A percentile compares a stretch with the other conserved stretches of the same genome.
phyloP scores from a whole-genome alignment of 768 basidiomycete species.

The Pisolithus microcarpus region DNA sequence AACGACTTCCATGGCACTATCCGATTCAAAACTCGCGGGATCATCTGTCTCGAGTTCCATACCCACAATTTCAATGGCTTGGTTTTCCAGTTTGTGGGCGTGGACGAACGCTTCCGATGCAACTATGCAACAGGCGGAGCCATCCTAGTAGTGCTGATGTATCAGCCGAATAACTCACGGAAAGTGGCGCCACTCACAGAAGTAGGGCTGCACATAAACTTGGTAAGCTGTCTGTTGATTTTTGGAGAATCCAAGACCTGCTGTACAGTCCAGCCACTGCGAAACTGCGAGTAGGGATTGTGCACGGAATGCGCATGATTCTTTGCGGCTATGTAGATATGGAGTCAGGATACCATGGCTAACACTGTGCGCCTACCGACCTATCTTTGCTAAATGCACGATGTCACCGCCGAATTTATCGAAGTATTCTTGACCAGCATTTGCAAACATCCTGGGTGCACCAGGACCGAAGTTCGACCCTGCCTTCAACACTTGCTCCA shows the following conservation, averaged over 20 bases:
- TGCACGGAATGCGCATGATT: conserved; percentile 77
- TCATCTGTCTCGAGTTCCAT: conserved; percentile 62
- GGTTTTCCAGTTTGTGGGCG: conserved; percentile 66
- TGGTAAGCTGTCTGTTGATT: conserved; percentile 68
- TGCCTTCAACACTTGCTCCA: conserved; percentile 37
- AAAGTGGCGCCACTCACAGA: conserved; percentile 36
- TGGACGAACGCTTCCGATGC: conserved; percentile 77
- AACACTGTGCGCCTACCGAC: conserved; percentile 29
- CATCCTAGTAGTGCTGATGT: conserved; percentile 40
- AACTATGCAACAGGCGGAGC: conserved; percentile 69
- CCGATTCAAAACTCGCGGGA: conserved; percentile 54
- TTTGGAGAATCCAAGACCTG: conserved; percentile 60
- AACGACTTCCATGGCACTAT: conserved; percentile 73
- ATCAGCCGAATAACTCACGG: neutral
- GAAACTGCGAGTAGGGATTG: conserved; percentile 85
- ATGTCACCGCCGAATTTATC: conserved; percentile 62
- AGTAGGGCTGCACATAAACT: conserved; percentile 85
- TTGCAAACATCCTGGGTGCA: conserved; percentile 69
- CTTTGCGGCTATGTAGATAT: conserved; percentile 52
- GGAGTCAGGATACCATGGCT: neutral
- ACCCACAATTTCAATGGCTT: conserved; percentile 77
- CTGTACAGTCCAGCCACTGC: conserved; percentile 67
- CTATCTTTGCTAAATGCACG: conserved; percentile 69
- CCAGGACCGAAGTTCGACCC: conserved; percentile 64
- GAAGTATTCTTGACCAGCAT: conserved; percentile 71